Conservation (phyloP, 805 yeast genomes). For the Saturnispora besseyi region DNA sequence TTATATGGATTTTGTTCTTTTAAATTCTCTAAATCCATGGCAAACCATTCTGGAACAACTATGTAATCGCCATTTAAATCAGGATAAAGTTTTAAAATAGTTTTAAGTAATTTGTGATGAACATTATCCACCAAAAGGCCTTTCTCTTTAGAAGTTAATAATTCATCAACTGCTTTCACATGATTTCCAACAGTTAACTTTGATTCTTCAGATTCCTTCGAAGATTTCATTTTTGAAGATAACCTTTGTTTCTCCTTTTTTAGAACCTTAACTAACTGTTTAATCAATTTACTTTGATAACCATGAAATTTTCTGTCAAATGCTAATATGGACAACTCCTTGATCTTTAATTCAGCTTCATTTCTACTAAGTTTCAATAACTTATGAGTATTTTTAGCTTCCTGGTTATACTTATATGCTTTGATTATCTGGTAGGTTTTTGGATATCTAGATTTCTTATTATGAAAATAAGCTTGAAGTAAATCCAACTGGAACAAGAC, state of each 20-base stretch:
- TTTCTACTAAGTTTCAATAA: constrained; percentile 28
- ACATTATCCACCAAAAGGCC: constrained; percentile 6
- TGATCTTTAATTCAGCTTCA: constrained; percentile 39
- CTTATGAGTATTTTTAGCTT: constrained; percentile 27
- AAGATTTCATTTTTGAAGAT: neutral
- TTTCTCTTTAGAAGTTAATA: constrained; percentile 1
- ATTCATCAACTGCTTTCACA: constrained; percentile 2
- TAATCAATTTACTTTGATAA: constrained; percentile 26
- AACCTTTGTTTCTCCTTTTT: constrained; percentile 13
- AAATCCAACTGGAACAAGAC: constrained; percentile 47
- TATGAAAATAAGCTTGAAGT: constrained; percentile 41
- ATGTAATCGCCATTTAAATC: constrained; percentile 3
- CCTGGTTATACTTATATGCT: constrained; percentile 29
- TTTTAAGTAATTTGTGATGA: constrained; percentile 18
- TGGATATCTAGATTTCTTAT: constrained; percentile 40
- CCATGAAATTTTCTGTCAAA: constrained; percentile 41
- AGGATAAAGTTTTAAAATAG: constrained; percentile 10
- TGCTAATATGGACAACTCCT: constrained; percentile 34
- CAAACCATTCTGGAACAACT: constrained; percentile 29
- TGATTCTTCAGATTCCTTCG: neutral
- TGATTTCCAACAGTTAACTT: neutral
- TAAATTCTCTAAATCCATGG: constrained; percentile 25
- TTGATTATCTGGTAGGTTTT: constrained; percentile 38
- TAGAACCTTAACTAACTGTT: constrained; percentile 34
- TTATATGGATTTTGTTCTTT: constrained; percentile 30